phyloP scores from a whole-genome alignment of 2,329 filamentous ascomycete species.

The Ophiocordyceps camponoti-floridani region DNA sequence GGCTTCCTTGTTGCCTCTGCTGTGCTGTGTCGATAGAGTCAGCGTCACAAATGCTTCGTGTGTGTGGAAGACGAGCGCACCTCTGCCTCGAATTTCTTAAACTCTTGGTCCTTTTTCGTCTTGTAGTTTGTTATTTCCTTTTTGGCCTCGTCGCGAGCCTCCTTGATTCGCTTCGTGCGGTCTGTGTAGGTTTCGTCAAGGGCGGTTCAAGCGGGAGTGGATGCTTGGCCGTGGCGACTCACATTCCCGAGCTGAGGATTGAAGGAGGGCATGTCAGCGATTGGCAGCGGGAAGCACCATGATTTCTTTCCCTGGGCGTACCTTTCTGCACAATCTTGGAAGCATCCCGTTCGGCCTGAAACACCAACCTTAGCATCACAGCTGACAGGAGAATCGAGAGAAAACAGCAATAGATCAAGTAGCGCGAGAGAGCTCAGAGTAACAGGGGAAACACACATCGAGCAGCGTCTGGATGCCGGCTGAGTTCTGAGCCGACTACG shows the following conservation, averaged over 20 bases:
- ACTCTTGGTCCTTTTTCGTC: conserved; percentile 79
- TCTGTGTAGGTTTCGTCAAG: conserved; percentile 7
- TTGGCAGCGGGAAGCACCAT: conserved; percentile 2
- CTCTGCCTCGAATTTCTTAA: conserved; percentile 78
- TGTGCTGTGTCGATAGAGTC: conserved; percentile 42
- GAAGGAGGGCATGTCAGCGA: neutral
- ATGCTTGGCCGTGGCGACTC: conserved; percentile 15
- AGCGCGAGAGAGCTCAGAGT: neutral
- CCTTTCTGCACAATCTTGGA: conserved; percentile 98
- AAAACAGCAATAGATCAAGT: neutral
- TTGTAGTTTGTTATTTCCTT: conserved; percentile 94
- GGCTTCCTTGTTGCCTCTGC: conserved; percentile 68
- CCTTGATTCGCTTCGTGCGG: conserved; percentile 93
- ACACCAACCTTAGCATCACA: conserved; percentile 1
- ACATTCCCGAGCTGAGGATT: conserved; percentile 66
- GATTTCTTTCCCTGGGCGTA: conserved; percentile 16
- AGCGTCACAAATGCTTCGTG: neutral
- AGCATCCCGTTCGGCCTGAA: conserved; percentile 85
- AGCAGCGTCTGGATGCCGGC: conserved; percentile 96
- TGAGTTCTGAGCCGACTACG: conserved; percentile 92
- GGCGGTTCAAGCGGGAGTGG: neutral
- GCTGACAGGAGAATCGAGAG: neutral
- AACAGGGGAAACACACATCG: conserved; percentile 48
- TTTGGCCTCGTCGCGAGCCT: conserved; percentile 89
- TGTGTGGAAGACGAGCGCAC: conserved; percentile 13